Base-by-base conservation (phyloP, 345 rosid species). In the Turnera subulata region DNA sequence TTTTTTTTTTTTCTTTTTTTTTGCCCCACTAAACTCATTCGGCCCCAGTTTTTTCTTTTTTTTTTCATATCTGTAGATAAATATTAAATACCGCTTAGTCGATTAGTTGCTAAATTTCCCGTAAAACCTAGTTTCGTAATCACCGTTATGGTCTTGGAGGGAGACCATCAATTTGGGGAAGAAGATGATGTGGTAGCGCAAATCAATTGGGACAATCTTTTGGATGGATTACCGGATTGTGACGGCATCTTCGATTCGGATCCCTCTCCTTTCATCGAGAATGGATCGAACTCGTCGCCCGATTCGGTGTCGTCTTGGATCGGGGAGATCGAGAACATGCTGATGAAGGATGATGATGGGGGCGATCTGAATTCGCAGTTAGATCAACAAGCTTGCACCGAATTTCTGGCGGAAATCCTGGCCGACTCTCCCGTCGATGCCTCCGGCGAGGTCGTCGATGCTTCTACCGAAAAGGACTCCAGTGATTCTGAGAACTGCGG, bases 281-380 rank as follows among this genome's bases (percentile, higher is more conserved):
- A 33, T 53, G 63, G 61, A 4, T 19, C 48, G 0, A 67, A 50
- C 6, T 58, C 75, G 2, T 63, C 77, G 0, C 77, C 80, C 1
- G 79, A 59, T 45, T 62, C 76, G 12, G 29, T 45, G n/a, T 57
- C 74, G 14, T 67, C 74, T 25, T 67, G 72, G 83, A 69, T 80
- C 39, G 76, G 62, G 40, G 76, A 78, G 49, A 62, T 87, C 22
- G 86, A 84, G 74, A 66, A 21, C 51, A 23, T 65, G 14, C 39
- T 87, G 65, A 84, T 87, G 86, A 55, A 62, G 1, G 87, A 84
- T 22, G 73, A 65, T 15, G 70, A 69, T 19, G 54, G 45, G 33
- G 69, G 19, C 0, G 63, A 45, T 11, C 52, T 17, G 6, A 15
- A 29, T 29, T 8, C 35, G 4, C 78, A 57, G 24, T 37, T 73